These are phyloP conservation scores for Ceratocystis papillata DNA, from an alignment of 2,329 filamentous ascomycete genomes.

Conservation along the genomic window DNA sequence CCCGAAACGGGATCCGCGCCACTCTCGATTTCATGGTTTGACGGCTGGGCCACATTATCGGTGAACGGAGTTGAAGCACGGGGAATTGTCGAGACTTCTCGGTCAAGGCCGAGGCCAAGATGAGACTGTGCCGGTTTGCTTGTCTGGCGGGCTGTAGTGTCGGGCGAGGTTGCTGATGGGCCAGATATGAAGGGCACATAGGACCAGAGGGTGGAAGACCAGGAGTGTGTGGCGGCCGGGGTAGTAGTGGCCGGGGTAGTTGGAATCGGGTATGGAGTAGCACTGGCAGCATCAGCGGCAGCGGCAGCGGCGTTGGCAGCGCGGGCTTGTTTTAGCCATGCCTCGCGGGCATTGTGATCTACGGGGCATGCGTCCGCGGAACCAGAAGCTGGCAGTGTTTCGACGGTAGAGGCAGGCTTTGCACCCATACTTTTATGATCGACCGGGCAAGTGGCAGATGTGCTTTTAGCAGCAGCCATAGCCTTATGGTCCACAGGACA, in stretches of 20 bases:
- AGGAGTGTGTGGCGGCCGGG: constrained; percentile 31
- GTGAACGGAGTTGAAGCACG: constrained; percentile 38
- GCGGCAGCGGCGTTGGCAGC: constrained; percentile 29
- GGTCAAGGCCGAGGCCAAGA: constrained; percentile 48
- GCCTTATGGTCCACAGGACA: constrained; percentile 25
- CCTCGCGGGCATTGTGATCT: constrained; percentile 76
- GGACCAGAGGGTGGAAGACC: constrained; percentile 36
- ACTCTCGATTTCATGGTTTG: constrained; percentile 70
- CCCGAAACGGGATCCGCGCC: constrained; percentile 58
- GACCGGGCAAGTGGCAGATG: constrained; percentile 18
- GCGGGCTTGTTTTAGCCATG: constrained; percentile 66
- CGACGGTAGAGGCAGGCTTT: neutral
- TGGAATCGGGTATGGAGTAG: constrained; percentile 28
- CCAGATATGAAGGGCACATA: constrained; percentile 36
- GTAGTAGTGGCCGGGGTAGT: constrained; percentile 5
- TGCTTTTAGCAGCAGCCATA: constrained; percentile 19
- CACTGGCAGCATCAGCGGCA: constrained; percentile 27
- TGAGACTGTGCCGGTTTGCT: constrained; percentile 34
- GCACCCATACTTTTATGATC: neutral
- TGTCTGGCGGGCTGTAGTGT: constrained; percentile 23
- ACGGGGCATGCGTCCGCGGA: constrained; percentile 59
- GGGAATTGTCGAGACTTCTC: constrained; percentile 71
- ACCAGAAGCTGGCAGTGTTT: constrained; percentile 12
- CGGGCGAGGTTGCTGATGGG: constrained; percentile 17
- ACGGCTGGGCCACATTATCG: constrained; percentile 35